Evolutionary conservation across 257 asterid species (phyloP).

Genomic region (Solanum pimpinellifolium): DNA sequence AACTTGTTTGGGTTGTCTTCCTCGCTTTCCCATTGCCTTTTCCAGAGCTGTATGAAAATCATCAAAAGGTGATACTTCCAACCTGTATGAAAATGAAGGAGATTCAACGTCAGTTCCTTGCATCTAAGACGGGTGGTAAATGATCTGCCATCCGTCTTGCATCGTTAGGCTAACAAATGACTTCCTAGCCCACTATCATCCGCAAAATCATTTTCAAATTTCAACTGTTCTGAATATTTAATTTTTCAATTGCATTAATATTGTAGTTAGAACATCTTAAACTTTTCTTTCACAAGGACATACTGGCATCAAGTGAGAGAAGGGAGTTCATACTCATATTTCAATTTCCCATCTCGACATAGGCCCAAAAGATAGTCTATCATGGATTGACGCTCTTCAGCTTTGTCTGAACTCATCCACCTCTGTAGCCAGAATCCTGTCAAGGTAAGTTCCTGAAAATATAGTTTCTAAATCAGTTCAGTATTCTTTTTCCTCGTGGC

Average conservation of each 20-base stretch:
- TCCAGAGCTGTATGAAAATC: slow-evolving; percentile 55
- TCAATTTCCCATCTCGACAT: slow-evolving; percentile 55
- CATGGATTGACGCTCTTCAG: slow-evolving; percentile 60
- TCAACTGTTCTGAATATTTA: not conserved
- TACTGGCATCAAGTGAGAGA: not conserved
- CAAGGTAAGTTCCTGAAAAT: slow-evolving; percentile 68
- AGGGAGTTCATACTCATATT: slow-evolving; percentile 49
- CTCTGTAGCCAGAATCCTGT: slow-evolving; percentile 96
- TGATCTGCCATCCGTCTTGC: not conserved
- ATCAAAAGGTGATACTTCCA: slow-evolving; percentile 72
- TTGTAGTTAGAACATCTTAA: not conserved
- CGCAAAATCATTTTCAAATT: not conserved
- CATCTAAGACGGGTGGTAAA: not conserved
- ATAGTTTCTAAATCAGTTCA: not conserved
- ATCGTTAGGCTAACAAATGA: not conserved
- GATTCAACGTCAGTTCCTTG: not conserved
- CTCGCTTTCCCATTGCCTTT: slow-evolving; percentile 80
- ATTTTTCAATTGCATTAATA: not conserved
- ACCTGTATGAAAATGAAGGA: slow-evolving; percentile 27
- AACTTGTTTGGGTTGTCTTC: slow-evolving; percentile 90
- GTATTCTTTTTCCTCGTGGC: not conserved
- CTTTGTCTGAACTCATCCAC: slow-evolving; percentile 61
- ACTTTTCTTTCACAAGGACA: not conserved
- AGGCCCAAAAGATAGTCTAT: slow-evolving; percentile 64
- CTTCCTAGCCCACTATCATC: not conserved